Conservation (phyloP, 1,284 basidiomycete species). For the Ustilago lituana region DNA sequence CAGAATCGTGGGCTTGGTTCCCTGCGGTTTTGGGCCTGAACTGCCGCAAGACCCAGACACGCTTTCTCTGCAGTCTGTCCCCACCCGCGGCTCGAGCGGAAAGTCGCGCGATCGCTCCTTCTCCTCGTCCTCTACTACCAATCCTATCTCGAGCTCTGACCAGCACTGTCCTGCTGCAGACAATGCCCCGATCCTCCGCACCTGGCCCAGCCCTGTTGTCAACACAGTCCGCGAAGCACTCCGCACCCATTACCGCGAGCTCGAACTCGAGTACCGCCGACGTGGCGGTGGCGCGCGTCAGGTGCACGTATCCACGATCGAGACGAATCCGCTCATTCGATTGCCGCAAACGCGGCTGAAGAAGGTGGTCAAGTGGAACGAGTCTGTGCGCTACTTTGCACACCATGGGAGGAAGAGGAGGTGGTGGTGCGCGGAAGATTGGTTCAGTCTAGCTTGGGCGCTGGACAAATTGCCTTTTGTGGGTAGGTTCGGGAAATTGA, state of each 20-base stretch:
- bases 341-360: slow-evolving; percentile 31
- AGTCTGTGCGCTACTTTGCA: slow-evolving; percentile 30
- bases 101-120: slow-evolving; percentile 29
- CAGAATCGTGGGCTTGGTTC: slow-evolving; percentile 41
- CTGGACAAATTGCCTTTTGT: slow-evolving; percentile 27
- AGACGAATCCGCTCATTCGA: slow-evolving; percentile 24
- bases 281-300: slow-evolving; percentile 10
- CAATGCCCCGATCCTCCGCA: slow-evolving; percentile 6
- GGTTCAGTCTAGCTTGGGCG: neutral
- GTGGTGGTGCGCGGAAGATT: slow-evolving; percentile 13
- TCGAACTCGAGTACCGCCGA: slow-evolving; percentile 25
- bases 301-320: slow-evolving; percentile 32
- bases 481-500: slow-evolving; percentile 15
- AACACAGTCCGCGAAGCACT: slow-evolving; percentile 32
- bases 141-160: neutral
- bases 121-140: slow-evolving; percentile 8
- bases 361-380: slow-evolving; percentile 48
- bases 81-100: slow-evolving; percentile 10
- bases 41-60: slow-evolving; percentile 43
- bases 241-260: slow-evolving; percentile 26
- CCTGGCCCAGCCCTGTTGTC: slow-evolving; percentile 32
- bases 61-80: slow-evolving; percentile 26
- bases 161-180: neutral
- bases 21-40: slow-evolving; percentile 31
- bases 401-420: slow-evolving; percentile 7